phyloP scores from a whole-genome alignment of 2,329 filamentous ascomycete genomes.

The Lasiodiplodia sp. region DNA sequence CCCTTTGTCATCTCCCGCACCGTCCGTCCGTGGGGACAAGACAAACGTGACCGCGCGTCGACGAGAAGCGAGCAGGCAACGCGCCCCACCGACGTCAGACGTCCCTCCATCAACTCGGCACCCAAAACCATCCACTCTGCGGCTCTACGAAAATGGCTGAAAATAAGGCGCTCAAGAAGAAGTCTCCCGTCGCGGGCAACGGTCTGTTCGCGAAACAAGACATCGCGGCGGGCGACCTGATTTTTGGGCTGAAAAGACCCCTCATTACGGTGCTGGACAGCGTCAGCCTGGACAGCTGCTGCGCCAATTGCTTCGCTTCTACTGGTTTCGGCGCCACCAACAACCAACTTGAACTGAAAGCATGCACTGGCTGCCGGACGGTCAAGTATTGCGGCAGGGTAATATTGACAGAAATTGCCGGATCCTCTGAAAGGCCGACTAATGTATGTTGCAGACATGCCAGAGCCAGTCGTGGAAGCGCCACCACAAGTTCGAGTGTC shows the following conservation, averaged over 20 bases:
- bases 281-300: slow-evolving; percentile 60
- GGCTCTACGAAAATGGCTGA: slow-evolving; percentile 11
- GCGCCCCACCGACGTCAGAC: slow-evolving; percentile 8
- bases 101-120: neutral
- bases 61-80: slow-evolving; percentile 9
- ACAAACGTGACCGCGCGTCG: slow-evolving; percentile 19
- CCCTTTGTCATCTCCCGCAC: neutral
- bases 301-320: slow-evolving; percentile 63
- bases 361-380: slow-evolving; percentile 64
- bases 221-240: slow-evolving; percentile 57
- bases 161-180: slow-evolving; percentile 31
- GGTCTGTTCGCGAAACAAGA: slow-evolving; percentile 62
- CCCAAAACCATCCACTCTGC: neutral
- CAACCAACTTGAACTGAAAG: slow-evolving; percentile 51
- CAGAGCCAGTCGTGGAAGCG: slow-evolving; percentile 67
- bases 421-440: neutral
- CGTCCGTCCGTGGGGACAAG: neutral
- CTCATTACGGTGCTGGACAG: slow-evolving; percentile 63
- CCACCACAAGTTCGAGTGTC: slow-evolving; percentile 66
- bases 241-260: slow-evolving; percentile 59
- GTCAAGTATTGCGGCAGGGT: slow-evolving; percentile 69
- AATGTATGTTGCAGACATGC: slow-evolving; percentile 55
- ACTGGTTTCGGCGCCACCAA: slow-evolving; percentile 34
- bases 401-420: slow-evolving; percentile 32
- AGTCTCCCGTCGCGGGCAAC: slow-evolving; percentile 50